Conservation (phyloP, 2,329 filamentous ascomycete genomes). For the Colletotrichum sp. region DNA sequence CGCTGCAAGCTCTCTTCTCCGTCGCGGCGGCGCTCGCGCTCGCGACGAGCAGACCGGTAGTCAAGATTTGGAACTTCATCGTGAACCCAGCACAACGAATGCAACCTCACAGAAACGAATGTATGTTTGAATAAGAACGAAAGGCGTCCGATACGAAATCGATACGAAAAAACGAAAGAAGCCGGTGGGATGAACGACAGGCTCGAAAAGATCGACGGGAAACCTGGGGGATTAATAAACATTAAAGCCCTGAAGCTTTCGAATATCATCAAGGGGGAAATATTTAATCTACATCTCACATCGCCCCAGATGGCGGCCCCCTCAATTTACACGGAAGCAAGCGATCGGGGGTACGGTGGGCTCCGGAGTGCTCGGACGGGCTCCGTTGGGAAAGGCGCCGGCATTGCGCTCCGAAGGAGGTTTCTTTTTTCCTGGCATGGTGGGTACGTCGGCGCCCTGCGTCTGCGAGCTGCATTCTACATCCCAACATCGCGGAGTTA, state of each 20-base stretch:
- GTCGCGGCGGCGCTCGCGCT: not conserved
- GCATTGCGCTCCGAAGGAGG: not conserved
- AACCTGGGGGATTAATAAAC: not conserved
- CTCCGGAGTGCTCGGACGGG: not conserved
- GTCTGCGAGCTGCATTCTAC: not conserved
- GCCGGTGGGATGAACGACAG: not conserved
- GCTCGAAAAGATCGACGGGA: not conserved
- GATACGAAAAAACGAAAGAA: not conserved
- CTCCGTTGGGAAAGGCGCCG: not conserved
- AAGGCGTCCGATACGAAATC: not conserved
- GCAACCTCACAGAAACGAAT: not conserved
- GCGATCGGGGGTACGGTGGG: not conserved
- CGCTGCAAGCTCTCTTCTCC: constrained; percentile 23
- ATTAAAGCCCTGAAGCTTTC: not conserved
- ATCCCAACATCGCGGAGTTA: not conserved
- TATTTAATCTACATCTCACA: constrained; percentile 5
- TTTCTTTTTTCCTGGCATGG: not conserved
- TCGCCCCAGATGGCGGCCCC: not conserved
- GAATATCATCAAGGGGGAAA: not conserved
- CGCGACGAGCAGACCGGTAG: not conserved
- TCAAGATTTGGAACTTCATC: constrained; percentile 3
- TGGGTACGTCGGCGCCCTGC: not conserved
- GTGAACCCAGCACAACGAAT: not conserved
- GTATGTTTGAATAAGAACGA: not conserved
- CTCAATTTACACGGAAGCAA: constrained; percentile 7